Evolutionary conservation across 805 yeast genomes (phyloP).

Genomic region (Metschnikowia reukaufii): DNA sequence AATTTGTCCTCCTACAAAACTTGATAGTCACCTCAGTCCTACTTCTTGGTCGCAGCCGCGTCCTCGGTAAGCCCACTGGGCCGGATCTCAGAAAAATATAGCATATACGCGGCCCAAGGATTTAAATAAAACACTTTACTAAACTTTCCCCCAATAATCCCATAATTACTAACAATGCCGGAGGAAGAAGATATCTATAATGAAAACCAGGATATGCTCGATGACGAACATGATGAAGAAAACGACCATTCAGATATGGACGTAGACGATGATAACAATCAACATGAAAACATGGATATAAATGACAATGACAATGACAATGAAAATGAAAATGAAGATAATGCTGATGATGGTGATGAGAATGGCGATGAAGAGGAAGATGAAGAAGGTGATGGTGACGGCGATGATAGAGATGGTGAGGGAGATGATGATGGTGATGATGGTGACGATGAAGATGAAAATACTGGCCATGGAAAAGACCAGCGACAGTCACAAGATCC

Average conservation of each 20-base stretch:
- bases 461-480: neutral
- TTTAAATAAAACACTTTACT: too few species aligned
- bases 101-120: too few species aligned
- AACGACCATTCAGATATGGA: slow-evolving; percentile 20
- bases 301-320: slow-evolving; percentile 14
- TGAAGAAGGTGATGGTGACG: slow-evolving; percentile 25
- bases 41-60: too few species aligned
- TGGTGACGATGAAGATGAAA: neutral
- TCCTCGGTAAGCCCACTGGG: neutral
- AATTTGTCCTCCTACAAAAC: too few species aligned
- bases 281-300: slow-evolving; percentile 10
- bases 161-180: too few species aligned
- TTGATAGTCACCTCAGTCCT: too few species aligned
- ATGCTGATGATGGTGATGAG: slow-evolving; percentile 22
- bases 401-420: slow-evolving; percentile 24
- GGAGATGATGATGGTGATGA: slow-evolving; percentile 26
- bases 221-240: slow-evolving; percentile 17
- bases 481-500: neutral
- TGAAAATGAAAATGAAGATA: slow-evolving; percentile 14
- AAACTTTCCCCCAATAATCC: too few species aligned
- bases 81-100: neutral
- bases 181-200: slow-evolving; percentile 26
- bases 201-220: slow-evolving; percentile 20
- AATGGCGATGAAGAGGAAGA: slow-evolving; percentile 24
- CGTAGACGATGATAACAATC: slow-evolving; percentile 20